These are phyloP conservation scores for Fusarium sp. DNA, from an alignment of 2,329 filamentous ascomycete genomes.

Conservation along the genomic window DNA sequence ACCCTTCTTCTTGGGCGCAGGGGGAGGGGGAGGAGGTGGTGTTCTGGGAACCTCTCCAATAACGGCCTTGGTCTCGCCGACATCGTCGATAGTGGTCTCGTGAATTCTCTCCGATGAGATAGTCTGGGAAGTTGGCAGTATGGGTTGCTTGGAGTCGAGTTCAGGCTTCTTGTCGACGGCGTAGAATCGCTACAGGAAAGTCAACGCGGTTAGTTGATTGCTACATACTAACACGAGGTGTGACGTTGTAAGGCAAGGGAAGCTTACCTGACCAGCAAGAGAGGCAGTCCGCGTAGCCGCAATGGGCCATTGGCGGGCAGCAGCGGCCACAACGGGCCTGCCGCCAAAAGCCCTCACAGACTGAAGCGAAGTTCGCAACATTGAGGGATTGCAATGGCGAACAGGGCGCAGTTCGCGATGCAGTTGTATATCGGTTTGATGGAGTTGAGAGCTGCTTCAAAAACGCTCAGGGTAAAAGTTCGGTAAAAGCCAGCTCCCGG, in stretches of 20 bases:
- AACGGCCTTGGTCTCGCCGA: constrained; percentile 54
- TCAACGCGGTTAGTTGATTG: constrained; percentile 48
- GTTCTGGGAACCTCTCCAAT: constrained; percentile 52
- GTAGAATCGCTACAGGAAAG: constrained; percentile 64
- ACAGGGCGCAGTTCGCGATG: constrained; percentile 49
- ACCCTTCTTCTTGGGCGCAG: constrained; percentile 68
- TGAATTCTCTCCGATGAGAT: constrained; percentile 60
- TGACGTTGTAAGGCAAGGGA: constrained; percentile 52
- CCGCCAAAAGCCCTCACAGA: constrained; percentile 70
- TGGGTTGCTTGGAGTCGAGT: constrained; percentile 60
- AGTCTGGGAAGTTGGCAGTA: constrained; percentile 66
- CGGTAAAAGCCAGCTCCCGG: constrained; percentile 54
- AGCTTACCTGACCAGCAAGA: constrained; percentile 50
- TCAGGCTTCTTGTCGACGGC: constrained; percentile 66
- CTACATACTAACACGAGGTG: constrained; percentile 36
- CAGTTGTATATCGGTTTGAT: constrained; percentile 49
- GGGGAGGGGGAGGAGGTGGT: constrained; percentile 47
- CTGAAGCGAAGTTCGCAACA: constrained; percentile 77
- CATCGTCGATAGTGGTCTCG: constrained; percentile 53
- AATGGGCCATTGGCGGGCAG: constrained; percentile 69
- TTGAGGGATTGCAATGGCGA: constrained; percentile 65
- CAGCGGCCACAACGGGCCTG: constrained; percentile 64
- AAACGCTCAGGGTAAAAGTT: constrained; percentile 60
- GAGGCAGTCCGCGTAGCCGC: constrained; percentile 51
- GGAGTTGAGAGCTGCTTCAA: constrained; percentile 52